Percentiles rank a stretch among this genome's conserved stretches.
Evolutionary conservation across 2,329 filamentous ascomycete species (phyloP).

Genomic region (Emergomyces pasteurianus): DNA sequence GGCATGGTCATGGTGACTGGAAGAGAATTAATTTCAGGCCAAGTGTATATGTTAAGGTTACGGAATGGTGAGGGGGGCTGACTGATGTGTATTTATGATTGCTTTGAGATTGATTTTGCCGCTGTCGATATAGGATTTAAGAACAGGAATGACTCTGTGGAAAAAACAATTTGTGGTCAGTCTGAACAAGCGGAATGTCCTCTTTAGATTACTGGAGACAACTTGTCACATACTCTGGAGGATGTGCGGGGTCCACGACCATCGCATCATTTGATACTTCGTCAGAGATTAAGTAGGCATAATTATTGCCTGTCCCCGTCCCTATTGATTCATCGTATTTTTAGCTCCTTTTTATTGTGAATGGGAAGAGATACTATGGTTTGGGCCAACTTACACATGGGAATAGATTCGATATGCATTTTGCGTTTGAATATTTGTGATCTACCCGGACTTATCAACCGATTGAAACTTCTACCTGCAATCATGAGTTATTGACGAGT

Average conservation of each 20-base stretch:
- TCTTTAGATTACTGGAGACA: background rate
- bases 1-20: slow-evolving; percentile 84
- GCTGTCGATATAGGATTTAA: slow-evolving; percentile 60
- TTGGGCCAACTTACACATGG: slow-evolving; percentile 36
- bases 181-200: background rate
- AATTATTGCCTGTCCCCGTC: slow-evolving; percentile 34
- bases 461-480: slow-evolving; percentile 1
- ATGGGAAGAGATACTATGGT: background rate
- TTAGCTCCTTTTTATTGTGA: background rate
- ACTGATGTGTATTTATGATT: slow-evolving; percentile 98
- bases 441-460: slow-evolving; percentile 4
- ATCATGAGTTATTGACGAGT: slow-evolving; percentile 5
- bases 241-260: slow-evolving; percentile 41
- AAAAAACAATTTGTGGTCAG: background rate
- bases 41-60: background rate
- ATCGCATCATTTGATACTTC: slow-evolving; percentile 39
- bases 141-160: slow-evolving; percentile 46
- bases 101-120: slow-evolving; percentile 71
- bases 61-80: slow-evolving; percentile 25
- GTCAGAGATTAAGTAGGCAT: slow-evolving; percentile 41
- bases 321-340: slow-evolving; percentile 5
- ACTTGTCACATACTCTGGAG: slow-evolving; percentile 36
- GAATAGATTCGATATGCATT: slow-evolving; percentile 43
- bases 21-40: background rate
- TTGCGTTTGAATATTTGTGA: slow-evolving; percentile 12